These are phyloP conservation scores for Eutrema yunnanense DNA, from an alignment of 345 rosid species.

Conservation along the genomic window DNA sequence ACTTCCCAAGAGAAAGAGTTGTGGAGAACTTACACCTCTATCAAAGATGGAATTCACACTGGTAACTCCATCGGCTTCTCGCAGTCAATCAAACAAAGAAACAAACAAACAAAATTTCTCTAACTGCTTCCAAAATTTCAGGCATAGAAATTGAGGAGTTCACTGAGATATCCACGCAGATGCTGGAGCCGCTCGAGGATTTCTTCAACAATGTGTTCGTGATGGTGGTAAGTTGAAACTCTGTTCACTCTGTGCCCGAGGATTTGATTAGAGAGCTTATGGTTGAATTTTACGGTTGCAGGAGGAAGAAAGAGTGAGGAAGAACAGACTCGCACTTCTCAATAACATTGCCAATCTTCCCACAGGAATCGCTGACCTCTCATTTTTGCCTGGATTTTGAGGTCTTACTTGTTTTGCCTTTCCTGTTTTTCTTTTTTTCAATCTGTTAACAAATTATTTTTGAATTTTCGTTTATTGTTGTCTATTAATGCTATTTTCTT, in stretches of 20 bases:
- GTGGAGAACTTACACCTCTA: slow-evolving; percentile 55
- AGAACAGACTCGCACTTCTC: slow-evolving; percentile 76
- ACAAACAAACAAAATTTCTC: neutral
- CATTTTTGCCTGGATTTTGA: slow-evolving; percentile 81
- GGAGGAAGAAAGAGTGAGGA: slow-evolving; percentile 71
- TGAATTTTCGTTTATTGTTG: too few species aligned
- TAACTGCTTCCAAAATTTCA: slow-evolving; percentile 26
- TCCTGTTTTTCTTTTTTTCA: neutral
- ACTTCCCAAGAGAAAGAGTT: slow-evolving; percentile 66
- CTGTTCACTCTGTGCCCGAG: neutral
- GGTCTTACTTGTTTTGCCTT: neutral
- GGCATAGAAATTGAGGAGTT: slow-evolving; percentile 72
- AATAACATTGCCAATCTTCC: slow-evolving; percentile 73
- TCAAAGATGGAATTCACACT: slow-evolving; percentile 50
- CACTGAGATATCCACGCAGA: slow-evolving; percentile 55
- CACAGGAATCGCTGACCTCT: slow-evolving; percentile 64
- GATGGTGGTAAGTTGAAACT: slow-evolving; percentile 78
- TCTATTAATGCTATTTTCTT: too few species aligned
- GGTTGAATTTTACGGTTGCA: slow-evolving; percentile 21
- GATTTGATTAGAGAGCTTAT: neutral
- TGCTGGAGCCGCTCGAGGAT: slow-evolving; percentile 75
- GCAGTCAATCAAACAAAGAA: neutral
- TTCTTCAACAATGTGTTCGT: slow-evolving; percentile 88
- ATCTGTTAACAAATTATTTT: neutral
- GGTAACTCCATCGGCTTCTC: slow-evolving; percentile 34